Evolutionary conservation across 225 moss, liverwort and hornwort genomes (phyloP).

Genomic region (Bryum argenteum): DNA sequence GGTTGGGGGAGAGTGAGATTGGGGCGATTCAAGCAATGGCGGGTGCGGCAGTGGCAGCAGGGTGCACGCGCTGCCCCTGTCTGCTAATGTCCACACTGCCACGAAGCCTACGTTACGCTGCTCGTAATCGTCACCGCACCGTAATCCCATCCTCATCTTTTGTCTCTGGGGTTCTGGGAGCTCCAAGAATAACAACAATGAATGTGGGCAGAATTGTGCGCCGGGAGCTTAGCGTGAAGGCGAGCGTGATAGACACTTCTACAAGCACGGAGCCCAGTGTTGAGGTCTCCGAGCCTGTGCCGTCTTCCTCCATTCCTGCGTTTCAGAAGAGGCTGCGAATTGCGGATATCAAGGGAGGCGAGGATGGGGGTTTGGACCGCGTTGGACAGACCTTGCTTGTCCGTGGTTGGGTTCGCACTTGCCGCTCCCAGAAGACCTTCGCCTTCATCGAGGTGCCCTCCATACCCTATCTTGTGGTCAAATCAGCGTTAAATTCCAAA

Average conservation of each 20-base stretch:
- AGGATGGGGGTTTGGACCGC: conserved; percentile 72
- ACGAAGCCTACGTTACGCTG: conserved; percentile 34
- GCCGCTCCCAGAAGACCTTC: conserved; percentile 86
- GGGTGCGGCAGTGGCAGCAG: conserved; percentile 48
- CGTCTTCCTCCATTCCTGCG: conserved; percentile 55
- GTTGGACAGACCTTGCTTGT: conserved; percentile 81
- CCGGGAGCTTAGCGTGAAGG: conserved; percentile 47
- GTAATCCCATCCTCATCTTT: conserved; percentile 20
- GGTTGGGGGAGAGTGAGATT: neutral
- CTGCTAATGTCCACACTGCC: conserved; percentile 50
- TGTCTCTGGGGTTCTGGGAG: conserved; percentile 1
- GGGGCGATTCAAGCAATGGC: conserved; percentile 51
- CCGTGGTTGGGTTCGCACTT: conserved; percentile 96
- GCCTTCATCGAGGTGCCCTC: conserved; percentile 79
- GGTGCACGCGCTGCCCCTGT: conserved; percentile 57
- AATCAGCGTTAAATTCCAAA: too few relatives aligned
- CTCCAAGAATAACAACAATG: neutral
- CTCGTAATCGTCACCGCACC: conserved; percentile 17
- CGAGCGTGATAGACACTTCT: conserved; percentile 61
- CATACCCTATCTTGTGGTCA: too few relatives aligned
- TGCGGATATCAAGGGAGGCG: conserved; percentile 73
- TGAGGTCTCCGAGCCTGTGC: conserved; percentile 43
- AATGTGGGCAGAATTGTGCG: conserved; percentile 24
- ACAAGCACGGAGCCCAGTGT: conserved; percentile 15
- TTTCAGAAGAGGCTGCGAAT: conserved; percentile 78